Evolutionary conservation across 176 grass and related monocot genomes (phyloP), one percentile per base, ranked within the genome.

Genomic region (Avena insularis): DNA sequence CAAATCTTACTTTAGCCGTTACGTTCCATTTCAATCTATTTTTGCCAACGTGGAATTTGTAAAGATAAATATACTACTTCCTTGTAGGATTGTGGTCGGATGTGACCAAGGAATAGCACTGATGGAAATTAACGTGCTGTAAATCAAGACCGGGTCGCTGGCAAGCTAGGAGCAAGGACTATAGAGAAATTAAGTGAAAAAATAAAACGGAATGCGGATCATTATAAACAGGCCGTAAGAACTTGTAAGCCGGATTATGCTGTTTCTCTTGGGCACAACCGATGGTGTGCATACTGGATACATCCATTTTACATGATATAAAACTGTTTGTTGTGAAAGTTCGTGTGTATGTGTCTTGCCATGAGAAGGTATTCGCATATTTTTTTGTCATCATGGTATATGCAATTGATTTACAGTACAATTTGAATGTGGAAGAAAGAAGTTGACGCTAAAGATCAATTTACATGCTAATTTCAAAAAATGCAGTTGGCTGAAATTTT

Each of bases 11-110:
- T 46, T 46, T 8, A 8, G 45, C 4, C 45, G 8, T 8, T 46
- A 46, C 12, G 29, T 12, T 65, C 12, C 25, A 66, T 66, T 6
- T 35, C 0, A 35, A 71, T 71, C 5, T 71, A 45, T 43, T 71
- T 43, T 43, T 1, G 3, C 16, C 9, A 5, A 46, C 68, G n/a
- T n/a, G 40, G 40, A 21, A 21, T 21, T 72, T 72, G 9, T 12
- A 21, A 21, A 9, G 17, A n/a, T 38, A n/a, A 38, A n/a, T n/a
- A n/a, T n/a, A n/a, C n/a, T n/a, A n/a, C n/a, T n/a, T n/a, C n/a
- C n/a, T n/a, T n/a, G n/a, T n/a, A n/a, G 69, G 69, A 45, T 72
- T 72, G 69, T 72, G 40, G 69, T 72, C 0, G 69, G 69, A 6
- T 72, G 69, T 0, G 19, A 72, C 19, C 69, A 72, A 47, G 69